These are phyloP conservation scores for Choricystis sp. DNA, from an alignment of 139 green algal species.

Conservation along the genomic window DNA sequence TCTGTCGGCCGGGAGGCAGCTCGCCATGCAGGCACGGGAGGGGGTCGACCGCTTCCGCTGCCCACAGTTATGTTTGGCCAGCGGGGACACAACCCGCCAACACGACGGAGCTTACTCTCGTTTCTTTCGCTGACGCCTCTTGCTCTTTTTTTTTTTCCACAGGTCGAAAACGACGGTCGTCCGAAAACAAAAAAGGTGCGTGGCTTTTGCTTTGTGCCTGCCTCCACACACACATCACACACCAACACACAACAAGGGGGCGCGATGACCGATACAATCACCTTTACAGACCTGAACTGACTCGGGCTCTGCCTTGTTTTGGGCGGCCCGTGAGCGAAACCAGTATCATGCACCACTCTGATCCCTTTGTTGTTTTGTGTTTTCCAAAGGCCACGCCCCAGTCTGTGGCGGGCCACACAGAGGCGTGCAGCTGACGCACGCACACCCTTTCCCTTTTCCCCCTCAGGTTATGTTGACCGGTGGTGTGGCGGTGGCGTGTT, in stretches of 20 bases:
- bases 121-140: constrained; percentile 54
- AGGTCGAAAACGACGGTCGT: background rate
- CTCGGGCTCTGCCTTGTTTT: background rate
- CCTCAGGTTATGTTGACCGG: too few species aligned
- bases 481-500: too few species aligned
- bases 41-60: background rate
- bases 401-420: too few species aligned
- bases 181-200: background rate
- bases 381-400: too few species aligned
- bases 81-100: constrained; percentile 53
- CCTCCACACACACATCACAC: too few species aligned
- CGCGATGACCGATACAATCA: constrained; percentile 18
- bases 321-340: constrained; percentile 2
- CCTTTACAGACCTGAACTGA: constrained; percentile 38
- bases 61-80: constrained; percentile 91
- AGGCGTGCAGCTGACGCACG: too few species aligned
- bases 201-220: constrained; percentile 7
- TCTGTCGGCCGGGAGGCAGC: constrained; percentile 65
- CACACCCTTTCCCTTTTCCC: too few species aligned
- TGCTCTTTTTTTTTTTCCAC: background rate
- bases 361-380: too few species aligned
- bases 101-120: constrained; percentile 98
- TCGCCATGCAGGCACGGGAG: too few species aligned
- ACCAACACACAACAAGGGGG: too few species aligned
- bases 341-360: constrained; percentile 27